These are phyloP conservation scores for Podila clonocystis DNA, from an alignment of 192 early-diverging fungal genomes.

Conservation along the genomic window DNA sequence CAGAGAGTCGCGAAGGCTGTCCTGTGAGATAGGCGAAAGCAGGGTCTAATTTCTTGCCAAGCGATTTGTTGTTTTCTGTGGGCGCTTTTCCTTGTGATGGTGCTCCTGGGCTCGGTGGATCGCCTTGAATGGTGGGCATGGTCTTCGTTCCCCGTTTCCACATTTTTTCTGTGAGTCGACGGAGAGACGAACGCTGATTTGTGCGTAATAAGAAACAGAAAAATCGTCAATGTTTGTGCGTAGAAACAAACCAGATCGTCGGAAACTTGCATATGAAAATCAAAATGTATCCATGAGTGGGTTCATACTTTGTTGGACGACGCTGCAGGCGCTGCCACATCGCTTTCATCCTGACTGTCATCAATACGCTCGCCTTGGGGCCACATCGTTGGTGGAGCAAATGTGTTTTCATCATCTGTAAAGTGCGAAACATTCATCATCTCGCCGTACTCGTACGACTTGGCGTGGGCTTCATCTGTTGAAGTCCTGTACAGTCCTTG, in stretches of 20 bases:
- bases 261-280: not conserved
- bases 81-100: slow-evolving; percentile 1
- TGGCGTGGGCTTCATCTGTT: not conserved
- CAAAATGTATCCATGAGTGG: not conserved
- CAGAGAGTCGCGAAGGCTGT: slow-evolving; percentile 5
- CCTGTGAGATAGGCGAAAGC: slow-evolving; percentile 24
- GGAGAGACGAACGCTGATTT: slow-evolving; percentile 37
- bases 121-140: slow-evolving; percentile 22
- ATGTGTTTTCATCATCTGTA: slow-evolving; percentile 20
- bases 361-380: slow-evolving; percentile 43
- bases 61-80: slow-evolving; percentile 16
- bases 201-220: not conserved
- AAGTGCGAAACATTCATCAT: not conserved
- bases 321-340: slow-evolving; percentile 5
- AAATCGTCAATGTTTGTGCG: not conserved
- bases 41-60: slow-evolving; percentile 33
- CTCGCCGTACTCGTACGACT: not conserved
- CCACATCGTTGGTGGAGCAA: slow-evolving; percentile 9
- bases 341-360: slow-evolving; percentile 49
- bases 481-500: not conserved
- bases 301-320: not conserved
- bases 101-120: slow-evolving; percentile 1
- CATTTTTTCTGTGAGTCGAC: slow-evolving; percentile 42
- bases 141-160: slow-evolving; percentile 45
- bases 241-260: not conserved